Evolutionary conservation across 306 rosid species (phyloP).

Genomic region (Sindora glabra): DNA sequence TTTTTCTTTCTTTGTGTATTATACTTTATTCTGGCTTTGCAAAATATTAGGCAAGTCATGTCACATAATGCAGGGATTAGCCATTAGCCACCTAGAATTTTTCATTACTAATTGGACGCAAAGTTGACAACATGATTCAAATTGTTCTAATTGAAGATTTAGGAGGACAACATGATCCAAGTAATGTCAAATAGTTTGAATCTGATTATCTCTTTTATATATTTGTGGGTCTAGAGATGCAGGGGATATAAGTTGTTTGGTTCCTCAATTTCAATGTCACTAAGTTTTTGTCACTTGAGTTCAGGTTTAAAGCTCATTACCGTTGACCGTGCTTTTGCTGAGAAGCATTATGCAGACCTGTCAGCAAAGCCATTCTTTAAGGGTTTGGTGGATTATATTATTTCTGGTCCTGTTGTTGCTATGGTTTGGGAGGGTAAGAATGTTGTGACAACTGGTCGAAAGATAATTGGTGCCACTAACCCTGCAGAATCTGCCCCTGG

Average conservation of each 20-base stretch:
- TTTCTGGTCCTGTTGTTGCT: constrained; percentile 96
- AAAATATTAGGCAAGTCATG: no score
- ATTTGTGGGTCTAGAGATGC: background rate
- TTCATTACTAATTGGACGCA: no score
- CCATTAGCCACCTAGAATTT: no score
- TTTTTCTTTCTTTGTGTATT: no score
- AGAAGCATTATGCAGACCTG: constrained; percentile 79
- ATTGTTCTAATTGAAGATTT: no score
- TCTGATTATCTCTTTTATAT: background rate
- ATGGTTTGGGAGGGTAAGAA: constrained; percentile 96
- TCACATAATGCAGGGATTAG: no score
- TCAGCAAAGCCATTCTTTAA: constrained; percentile 87
- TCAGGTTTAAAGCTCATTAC: constrained; percentile 72
- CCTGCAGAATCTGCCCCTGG: constrained; percentile 82
- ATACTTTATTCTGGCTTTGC: no score
- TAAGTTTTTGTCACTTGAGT: background rate
- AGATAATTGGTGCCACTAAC: constrained; percentile 92
- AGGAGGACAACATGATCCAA: no score
- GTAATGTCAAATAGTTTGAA: no score
- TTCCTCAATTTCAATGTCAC: background rate
- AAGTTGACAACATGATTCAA: no score
- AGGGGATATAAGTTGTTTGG: background rate
- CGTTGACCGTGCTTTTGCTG: constrained; percentile 83
- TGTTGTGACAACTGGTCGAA: constrained; percentile 66
- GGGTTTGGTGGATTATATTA: constrained; percentile 78